A percentile compares a stretch with the other conserved stretches of the same genome.
Evolutionary conservation across 1,139 yeast genomes (phyloP).

Genomic region (Nematodospora anomalae): DNA sequence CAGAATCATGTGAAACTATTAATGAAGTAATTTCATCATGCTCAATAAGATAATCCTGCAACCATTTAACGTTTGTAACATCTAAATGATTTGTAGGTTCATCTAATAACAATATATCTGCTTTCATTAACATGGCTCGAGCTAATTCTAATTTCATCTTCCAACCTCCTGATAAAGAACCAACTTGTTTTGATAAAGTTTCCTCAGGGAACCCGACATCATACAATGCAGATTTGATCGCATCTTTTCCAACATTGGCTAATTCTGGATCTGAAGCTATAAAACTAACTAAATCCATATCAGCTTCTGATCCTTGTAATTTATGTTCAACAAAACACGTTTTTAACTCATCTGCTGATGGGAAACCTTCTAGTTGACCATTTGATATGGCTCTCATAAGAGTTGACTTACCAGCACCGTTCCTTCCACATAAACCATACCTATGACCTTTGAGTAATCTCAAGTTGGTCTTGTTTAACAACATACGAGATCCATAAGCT

Average conservation of each 20-base stretch:
- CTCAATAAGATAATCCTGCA: conserved; percentile 77
- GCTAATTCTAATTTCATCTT: conserved; percentile 98
- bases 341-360: conserved; percentile 79
- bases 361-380: conserved; percentile 98
- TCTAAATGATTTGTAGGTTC: conserved; percentile 99
- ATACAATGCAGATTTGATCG: conserved; percentile 71
- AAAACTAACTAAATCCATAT: conserved; percentile 81
- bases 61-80: conserved; percentile 91
- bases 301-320: conserved; percentile 93
- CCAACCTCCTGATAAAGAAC: conserved; percentile 98
- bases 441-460: conserved; percentile 92
- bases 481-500: conserved; percentile 97
- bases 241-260: conserved; percentile 57
- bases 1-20: conserved; percentile 97
- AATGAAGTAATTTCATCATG: conserved; percentile 88
- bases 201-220: conserved; percentile 92
- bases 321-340: conserved; percentile 98
- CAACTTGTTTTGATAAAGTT: conserved; percentile 85
- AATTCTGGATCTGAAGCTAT: conserved; percentile 91
- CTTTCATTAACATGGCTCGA: conserved; percentile 97
- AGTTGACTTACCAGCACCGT: conserved; percentile 98
- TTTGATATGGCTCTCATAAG: conserved; percentile 95
- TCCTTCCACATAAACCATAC: conserved; percentile 97
- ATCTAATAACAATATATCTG: conserved; percentile 89
- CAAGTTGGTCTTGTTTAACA: conserved; percentile 85